These are phyloP conservation scores for Ustilago shanxiensis DNA, from an alignment of 1,284 basidiomycete species.

Conservation along the genomic window DNA sequence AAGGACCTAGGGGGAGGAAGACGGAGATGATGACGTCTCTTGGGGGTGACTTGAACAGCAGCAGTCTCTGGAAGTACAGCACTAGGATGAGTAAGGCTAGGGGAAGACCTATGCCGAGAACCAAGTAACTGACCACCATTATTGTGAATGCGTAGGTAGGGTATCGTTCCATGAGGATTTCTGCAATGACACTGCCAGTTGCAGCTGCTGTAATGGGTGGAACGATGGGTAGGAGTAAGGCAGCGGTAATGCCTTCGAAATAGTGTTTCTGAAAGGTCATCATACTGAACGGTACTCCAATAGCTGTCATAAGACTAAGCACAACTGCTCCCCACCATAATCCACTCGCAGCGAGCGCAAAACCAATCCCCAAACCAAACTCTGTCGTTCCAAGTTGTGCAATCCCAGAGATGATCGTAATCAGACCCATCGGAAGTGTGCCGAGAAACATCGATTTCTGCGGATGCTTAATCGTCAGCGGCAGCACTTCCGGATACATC, in stretches of 20 bases:
- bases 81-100: constrained; percentile 57
- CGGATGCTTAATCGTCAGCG: constrained; percentile 61
- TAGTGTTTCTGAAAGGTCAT: constrained; percentile 63
- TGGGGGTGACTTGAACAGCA: constrained; percentile 61
- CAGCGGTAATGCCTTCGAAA: constrained; percentile 60
- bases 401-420: constrained; percentile 58
- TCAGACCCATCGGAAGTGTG: constrained; percentile 58
- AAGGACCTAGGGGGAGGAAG: constrained; percentile 60
- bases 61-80: constrained; percentile 61
- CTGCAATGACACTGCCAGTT: constrained; percentile 49
- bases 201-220: constrained; percentile 62
- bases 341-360: constrained; percentile 39
- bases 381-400: constrained; percentile 52
- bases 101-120: constrained; percentile 60
- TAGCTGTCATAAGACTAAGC: constrained; percentile 39
- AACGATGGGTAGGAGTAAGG: constrained; percentile 58
- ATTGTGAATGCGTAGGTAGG: constrained; percentile 60
- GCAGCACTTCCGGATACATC: constrained; percentile 59
- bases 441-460: constrained; percentile 60
- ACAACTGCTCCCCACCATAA: constrained; percentile 53
- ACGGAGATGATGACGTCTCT: constrained; percentile 62
- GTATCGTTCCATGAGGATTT: constrained; percentile 45
- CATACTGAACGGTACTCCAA: constrained; percentile 60
- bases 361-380: constrained; percentile 50
- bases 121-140: constrained; percentile 51